Evolutionary conservation across 495 filamentous ascomycete genomes (phyloP), one percentile per base, ranked within the genome.

Genomic region (Neurospora tetrasperma): DNA sequence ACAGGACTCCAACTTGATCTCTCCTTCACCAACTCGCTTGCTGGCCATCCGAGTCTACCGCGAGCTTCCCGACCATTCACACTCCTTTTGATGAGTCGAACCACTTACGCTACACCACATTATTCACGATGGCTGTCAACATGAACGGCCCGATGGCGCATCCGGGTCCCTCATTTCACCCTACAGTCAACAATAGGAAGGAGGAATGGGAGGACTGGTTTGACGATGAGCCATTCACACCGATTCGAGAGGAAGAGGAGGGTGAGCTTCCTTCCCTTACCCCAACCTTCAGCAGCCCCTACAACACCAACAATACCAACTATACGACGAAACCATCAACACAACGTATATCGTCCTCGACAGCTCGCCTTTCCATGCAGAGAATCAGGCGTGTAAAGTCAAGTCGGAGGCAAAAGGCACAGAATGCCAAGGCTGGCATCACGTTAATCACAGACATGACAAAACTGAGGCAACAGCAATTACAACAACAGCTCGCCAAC

Each of bases 371-470:
- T 62, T 82, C 83, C 0, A 76, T 82, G 1, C 80, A 80, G 35
- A 84, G 76, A 71, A 74, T 82, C 35, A 78, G 62, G 16, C 79
- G 86, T 42, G 76, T 84, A 14, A 86, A 82, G 75, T 88, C 85
- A 6, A 83, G 79, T 43, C 79, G 79, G 10, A 80, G 86, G 69
- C 85, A 88, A 78, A 86, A 84, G 73, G 85, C 83, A 3, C 87
- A 87, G 73, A 90, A 87, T 72, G 84, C 83, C 23, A 83, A 82
- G 76, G 88, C 87, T 12, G 90, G 90, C 4, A 85, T 93, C 78
- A 92, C 87, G 75, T 75, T 94, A 5, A 85, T 91, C 10, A 93
- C 91, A 11, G 85, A 86, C 73, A 85, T 86, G 83, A 76, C 83
- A 20, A 76, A 75, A 59, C 80, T 85, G 44, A 80, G 77, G n/a